These are phyloP conservation scores for Epichloe amarillans DNA, from an alignment of 2,329 filamentous ascomycete genomes.

Conservation along the genomic window DNA sequence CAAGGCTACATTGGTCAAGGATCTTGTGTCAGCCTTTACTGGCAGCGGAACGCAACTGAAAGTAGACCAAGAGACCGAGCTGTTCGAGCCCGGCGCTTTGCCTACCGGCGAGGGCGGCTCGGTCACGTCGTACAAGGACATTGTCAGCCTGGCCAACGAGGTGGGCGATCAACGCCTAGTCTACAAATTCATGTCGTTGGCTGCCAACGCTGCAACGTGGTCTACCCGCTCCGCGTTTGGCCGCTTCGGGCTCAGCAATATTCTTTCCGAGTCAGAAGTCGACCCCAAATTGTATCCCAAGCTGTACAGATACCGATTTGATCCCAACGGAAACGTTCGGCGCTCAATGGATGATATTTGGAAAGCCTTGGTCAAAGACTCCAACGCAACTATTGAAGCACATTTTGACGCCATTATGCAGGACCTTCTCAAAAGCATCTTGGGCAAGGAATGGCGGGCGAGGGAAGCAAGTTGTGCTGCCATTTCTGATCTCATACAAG, in stretches of 20 bases:
- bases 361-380: constrained; percentile 88
- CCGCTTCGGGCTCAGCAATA: constrained; percentile 80
- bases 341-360: constrained; percentile 96
- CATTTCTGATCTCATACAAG: constrained; percentile 76
- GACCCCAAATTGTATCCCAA: constrained; percentile 95
- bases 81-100: constrained; percentile 83
- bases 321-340: constrained; percentile 87
- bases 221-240: constrained; percentile 94
- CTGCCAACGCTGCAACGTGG: constrained; percentile 93
- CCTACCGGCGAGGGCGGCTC: constrained; percentile 83
- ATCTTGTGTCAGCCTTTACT: constrained; percentile 81
- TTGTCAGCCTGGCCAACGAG: constrained; percentile 88
- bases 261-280: constrained; percentile 74
- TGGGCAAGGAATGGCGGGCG: constrained; percentile 87
- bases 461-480: constrained; percentile 87
- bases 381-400: constrained; percentile 58
- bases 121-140: constrained; percentile 94
- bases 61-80: constrained; percentile 78
- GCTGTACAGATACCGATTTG: constrained; percentile 85
- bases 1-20: constrained; percentile 71
- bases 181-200: constrained; percentile 96
- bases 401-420: constrained; percentile 84
- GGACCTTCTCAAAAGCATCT: constrained; percentile 71
- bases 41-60: constrained; percentile 62
- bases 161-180: constrained; percentile 93